Percentiles rank a stretch among this genome's conserved stretches.
These are phyloP conservation scores for Yamadazyma scolyti DNA, from an alignment of 805 yeast species.

Conservation along the genomic window DNA sequence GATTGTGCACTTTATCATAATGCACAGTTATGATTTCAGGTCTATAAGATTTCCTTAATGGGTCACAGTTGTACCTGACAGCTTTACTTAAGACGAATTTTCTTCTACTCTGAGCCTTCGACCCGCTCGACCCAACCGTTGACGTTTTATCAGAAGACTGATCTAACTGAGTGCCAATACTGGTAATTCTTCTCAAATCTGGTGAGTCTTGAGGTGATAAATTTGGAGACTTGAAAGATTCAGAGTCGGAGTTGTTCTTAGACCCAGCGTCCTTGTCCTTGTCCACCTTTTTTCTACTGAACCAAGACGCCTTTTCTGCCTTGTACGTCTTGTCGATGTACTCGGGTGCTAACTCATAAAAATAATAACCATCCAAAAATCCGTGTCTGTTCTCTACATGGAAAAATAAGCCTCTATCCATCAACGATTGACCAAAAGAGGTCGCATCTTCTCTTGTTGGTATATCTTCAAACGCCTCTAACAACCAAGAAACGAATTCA, in stretches of 20 bases:
- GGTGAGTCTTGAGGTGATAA: constrained; percentile 14
- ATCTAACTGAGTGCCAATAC: constrained; percentile 11
- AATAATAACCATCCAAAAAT: constrained; percentile 89
- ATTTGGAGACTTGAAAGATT: constrained; percentile 24
- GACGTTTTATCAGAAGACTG: constrained; percentile 21
- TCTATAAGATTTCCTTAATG: constrained; percentile 63
- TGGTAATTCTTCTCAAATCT: constrained; percentile 19
- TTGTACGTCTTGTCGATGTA: constrained; percentile 35
- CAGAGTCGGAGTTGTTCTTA: constrained; percentile 23
- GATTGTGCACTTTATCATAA: constrained; percentile 89
- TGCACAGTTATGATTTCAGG: constrained; percentile 80
- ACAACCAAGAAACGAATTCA: constrained; percentile 82
- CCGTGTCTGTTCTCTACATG: constrained; percentile 84
- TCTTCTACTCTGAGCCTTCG: constrained; percentile 18
- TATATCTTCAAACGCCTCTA: constrained; percentile 74
- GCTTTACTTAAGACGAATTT: constrained; percentile 63
- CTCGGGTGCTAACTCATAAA: constrained; percentile 65
- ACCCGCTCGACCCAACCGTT: constrained; percentile 20
- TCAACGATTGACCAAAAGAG: constrained; percentile 69
- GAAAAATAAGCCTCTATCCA: constrained; percentile 66
- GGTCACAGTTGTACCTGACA: constrained; percentile 72
- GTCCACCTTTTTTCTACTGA: constrained; percentile 20
- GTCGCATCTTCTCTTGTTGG: constrained; percentile 81
- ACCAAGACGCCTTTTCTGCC: constrained; percentile 25
- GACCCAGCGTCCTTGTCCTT: constrained; percentile 12